These are phyloP conservation scores for Beverwykella pulmonaria DNA, from an alignment of 495 filamentous ascomycete genomes.

Conservation along the genomic window DNA sequence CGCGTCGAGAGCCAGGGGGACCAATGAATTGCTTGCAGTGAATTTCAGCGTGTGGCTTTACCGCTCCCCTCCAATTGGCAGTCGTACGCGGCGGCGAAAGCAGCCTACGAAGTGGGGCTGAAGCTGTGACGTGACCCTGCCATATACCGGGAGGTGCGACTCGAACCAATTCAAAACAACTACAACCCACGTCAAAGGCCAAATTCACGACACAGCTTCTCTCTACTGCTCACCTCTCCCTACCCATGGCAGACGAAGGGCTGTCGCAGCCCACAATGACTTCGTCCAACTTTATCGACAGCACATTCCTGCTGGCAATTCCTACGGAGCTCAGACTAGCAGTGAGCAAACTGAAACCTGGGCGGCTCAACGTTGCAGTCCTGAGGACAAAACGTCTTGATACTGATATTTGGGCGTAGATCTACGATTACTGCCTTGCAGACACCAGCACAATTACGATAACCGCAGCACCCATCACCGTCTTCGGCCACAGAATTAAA, in stretches of 20 bases:
- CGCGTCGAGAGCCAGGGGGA: background rate
- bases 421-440: conserved; percentile 37
- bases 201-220: background rate
- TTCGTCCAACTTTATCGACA: background rate
- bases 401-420: conserved; percentile 16
- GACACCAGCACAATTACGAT: conserved; percentile 31
- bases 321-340: background rate
- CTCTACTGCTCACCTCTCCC: no score
- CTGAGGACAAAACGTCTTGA: background rate
- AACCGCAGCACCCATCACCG: conserved; percentile 19
- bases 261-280: background rate
- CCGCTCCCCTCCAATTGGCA: background rate
- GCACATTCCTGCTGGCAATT: background rate
- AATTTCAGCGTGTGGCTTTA: no score
- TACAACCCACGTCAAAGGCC: background rate
- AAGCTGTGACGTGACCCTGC: background rate
- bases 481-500: background rate
- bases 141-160: background rate
- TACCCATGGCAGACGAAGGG: no score
- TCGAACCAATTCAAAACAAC: background rate
- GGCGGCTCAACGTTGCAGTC: background rate
- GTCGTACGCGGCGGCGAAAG: background rate
- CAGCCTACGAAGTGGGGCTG: background rate
- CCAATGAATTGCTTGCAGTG: no score
- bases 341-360: background rate